A percentile compares a stretch with the other conserved stretches of the same genome.
Conservation (phyloP, 768 basidiomycete species). For the Tricholoma bakamatsutake region DNA sequence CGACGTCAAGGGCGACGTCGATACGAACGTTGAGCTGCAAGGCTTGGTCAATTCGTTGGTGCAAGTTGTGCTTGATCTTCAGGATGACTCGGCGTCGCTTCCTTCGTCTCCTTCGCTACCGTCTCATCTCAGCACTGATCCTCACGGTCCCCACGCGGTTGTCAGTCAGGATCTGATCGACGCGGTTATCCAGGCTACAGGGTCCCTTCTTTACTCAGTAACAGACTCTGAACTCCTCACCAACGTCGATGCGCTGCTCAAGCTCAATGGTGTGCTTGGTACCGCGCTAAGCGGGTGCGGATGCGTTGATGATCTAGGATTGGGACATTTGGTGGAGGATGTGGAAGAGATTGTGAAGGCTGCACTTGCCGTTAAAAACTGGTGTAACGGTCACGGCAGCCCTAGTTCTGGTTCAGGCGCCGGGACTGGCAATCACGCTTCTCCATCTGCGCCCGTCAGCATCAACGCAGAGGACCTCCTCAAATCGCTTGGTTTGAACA, state of each 20-base stretch:
- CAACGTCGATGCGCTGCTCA: slow-evolving; percentile 7
- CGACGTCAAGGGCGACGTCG: slow-evolving; percentile 1
- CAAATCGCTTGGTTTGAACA: slow-evolving; percentile 11
- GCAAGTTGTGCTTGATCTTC: slow-evolving; percentile 7
- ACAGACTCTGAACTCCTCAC: slow-evolving; percentile 6
- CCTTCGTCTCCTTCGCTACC: background rate
- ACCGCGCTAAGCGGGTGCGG: slow-evolving; percentile 7
- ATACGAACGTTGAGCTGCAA: slow-evolving; percentile 6
- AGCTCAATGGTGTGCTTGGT: slow-evolving; percentile 1
- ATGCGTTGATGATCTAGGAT: slow-evolving; percentile 8
- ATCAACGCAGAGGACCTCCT: slow-evolving; percentile 12
- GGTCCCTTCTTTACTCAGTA: slow-evolving; percentile 9
- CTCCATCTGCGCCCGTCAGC: slow-evolving; percentile 5
- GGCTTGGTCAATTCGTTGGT: slow-evolving; percentile 7
- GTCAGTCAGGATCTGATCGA: slow-evolving; percentile 4
- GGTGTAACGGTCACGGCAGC: slow-evolving; percentile 5
- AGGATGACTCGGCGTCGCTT: slow-evolving; percentile 8
- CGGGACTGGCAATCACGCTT: background rate
- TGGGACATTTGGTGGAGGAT: slow-evolving; percentile 7
- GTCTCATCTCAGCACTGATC: background rate
- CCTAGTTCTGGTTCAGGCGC: background rate
- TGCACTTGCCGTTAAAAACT: slow-evolving; percentile 9
- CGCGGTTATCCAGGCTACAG: slow-evolving; percentile 10
- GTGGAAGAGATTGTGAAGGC: slow-evolving; percentile 7
- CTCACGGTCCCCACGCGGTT: background rate